A percentile compares a stretch with the other conserved stretches of the same genome.
Evolutionary conservation across 495 filamentous ascomycete species (phyloP).

Genomic region (Hypoxylon fragiforme): DNA sequence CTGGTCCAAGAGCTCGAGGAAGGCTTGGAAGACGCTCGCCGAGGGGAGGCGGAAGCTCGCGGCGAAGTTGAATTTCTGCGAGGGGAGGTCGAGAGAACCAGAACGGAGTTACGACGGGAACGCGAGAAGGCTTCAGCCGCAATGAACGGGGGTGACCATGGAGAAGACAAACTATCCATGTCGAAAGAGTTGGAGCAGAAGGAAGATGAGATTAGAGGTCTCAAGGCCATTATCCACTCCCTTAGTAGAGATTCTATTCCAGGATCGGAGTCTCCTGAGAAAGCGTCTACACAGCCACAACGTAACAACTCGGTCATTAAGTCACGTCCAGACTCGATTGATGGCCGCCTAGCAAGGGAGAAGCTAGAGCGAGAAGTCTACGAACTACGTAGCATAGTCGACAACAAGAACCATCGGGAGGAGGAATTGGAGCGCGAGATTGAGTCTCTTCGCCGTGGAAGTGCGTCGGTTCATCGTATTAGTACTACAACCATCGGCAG

Average conservation of each 20-base stretch:
- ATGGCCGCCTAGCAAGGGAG: slow-evolving; percentile 58
- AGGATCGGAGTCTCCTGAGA: slow-evolving; percentile 46
- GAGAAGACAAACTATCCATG: slow-evolving; percentile 48
- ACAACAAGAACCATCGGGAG: slow-evolving; percentile 73
- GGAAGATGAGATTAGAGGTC: slow-evolving; percentile 93
- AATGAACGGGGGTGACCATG: slow-evolving; percentile 55
- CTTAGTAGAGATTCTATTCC: slow-evolving; percentile 73
- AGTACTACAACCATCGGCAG: slow-evolving; percentile 58
- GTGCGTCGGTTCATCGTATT: slow-evolving; percentile 41
- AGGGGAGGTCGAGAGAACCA: slow-evolving; percentile 93
- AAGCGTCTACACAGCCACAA: slow-evolving; percentile 47
- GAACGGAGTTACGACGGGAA: slow-evolving; percentile 85
- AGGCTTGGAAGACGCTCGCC: slow-evolving; percentile 89
- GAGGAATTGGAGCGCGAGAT: slow-evolving; percentile 91
- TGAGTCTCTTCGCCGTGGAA: slow-evolving; percentile 61
- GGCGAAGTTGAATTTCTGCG: slow-evolving; percentile 96
- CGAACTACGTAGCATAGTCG: slow-evolving; percentile 70
- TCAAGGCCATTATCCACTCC: slow-evolving; percentile 98
- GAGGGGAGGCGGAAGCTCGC: slow-evolving; percentile 95
- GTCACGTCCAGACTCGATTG: slow-evolving; percentile 55
- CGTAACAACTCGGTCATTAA: slow-evolving; percentile 41
- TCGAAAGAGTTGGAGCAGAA: slow-evolving; percentile 87
- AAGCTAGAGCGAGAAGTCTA: slow-evolving; percentile 77
- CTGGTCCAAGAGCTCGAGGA: slow-evolving; percentile 96
- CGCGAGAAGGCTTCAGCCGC: slow-evolving; percentile 80